Conservation (phyloP, 495 filamentous ascomycete genomes). For the Penicillium angulare region DNA sequence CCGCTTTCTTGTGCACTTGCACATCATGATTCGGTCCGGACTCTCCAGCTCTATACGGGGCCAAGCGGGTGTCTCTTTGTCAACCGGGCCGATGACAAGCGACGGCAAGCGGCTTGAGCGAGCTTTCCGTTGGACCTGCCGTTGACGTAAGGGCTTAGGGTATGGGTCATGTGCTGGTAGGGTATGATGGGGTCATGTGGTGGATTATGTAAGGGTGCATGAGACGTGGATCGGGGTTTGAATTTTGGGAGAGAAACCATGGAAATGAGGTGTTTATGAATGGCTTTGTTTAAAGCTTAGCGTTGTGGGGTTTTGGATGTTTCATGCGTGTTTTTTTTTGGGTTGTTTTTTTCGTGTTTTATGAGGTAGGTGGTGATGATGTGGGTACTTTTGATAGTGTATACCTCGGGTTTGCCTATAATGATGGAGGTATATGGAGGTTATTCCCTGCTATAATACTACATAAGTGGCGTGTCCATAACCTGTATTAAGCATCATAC, state of each 20-base stretch:
- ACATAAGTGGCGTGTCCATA: too few relatives aligned
- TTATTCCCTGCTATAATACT: too few relatives aligned
- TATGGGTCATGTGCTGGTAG: constrained; percentile 11
- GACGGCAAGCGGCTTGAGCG: constrained; percentile 23
- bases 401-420: too few relatives aligned
- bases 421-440: too few relatives aligned
- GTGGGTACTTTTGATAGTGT: too few relatives aligned
- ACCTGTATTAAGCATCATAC: too few relatives aligned
- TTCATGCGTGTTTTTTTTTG: too few relatives aligned
- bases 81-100: constrained; percentile 27
- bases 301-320: background rate
- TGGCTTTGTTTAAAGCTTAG: background rate
- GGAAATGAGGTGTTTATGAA: background rate
- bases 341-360: too few relatives aligned
- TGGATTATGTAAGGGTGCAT: background rate
- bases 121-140: constrained; percentile 12
- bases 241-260: background rate
- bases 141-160: constrained; percentile 17
- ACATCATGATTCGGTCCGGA: constrained; percentile 23
- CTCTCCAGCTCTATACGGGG: constrained; percentile 8
- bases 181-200: constrained; percentile 13
- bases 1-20: constrained; percentile 3
- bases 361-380: too few relatives aligned
- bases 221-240: background rate
- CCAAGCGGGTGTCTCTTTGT: constrained; percentile 25